Evolutionary conservation across 2,329 filamentous ascomycete genomes (phyloP).

Genomic region (Calonectria crousiana): DNA sequence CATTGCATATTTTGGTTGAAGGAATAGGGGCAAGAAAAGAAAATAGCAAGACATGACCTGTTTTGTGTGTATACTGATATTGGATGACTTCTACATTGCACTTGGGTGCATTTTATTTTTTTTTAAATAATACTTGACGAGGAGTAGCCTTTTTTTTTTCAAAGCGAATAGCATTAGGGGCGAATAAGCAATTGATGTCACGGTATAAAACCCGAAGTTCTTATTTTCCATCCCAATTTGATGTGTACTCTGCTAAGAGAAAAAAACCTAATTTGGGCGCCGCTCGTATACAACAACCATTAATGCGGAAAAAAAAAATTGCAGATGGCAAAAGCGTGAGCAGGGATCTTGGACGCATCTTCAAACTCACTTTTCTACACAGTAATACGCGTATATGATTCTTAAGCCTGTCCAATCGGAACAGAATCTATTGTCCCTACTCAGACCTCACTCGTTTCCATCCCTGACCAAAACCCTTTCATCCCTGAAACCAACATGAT

Average conservation of each 20-base stretch:
- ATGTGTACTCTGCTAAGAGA: background rate
- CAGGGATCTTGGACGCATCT: background rate
- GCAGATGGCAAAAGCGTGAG: background rate
- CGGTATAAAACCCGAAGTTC: background rate
- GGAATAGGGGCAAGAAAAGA: background rate
- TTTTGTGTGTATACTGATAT: conserved; percentile 10
- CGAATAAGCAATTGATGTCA: background rate
- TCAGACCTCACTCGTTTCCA: conserved; percentile 32
- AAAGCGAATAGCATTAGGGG: background rate
- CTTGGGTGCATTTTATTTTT: background rate
- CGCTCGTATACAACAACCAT: background rate
- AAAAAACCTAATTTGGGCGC: background rate
- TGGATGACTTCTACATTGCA: background rate
- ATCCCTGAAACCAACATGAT: conserved; percentile 41
- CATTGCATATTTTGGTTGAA: background rate
- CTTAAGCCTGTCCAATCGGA: conserved; percentile 39
- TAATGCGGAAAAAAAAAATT: background rate
- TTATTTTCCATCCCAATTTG: background rate
- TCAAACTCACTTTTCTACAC: background rate
- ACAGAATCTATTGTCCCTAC: conserved; percentile 45
- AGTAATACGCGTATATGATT: conserved; percentile 3
- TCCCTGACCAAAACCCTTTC: conserved; percentile 40
- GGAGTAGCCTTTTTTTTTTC: background rate
- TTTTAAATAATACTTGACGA: conserved; percentile 12
- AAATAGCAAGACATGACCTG: background rate